A percentile compares a stretch with the other conserved stretches of the same genome.
phyloP scores from a whole-genome alignment of 768 basidiomycete species.

The Boletus subparvulus region DNA sequence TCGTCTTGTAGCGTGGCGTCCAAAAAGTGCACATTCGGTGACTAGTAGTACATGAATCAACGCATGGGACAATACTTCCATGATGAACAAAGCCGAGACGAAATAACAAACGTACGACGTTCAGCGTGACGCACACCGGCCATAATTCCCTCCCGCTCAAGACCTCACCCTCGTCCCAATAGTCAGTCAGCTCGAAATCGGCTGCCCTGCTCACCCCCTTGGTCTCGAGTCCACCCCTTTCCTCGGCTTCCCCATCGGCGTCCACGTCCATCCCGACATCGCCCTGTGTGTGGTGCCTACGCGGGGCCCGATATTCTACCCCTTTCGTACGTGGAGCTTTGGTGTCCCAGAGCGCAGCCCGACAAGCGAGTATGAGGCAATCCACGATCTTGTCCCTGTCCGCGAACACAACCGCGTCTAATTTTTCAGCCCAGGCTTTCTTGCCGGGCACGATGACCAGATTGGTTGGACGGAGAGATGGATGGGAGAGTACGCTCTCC shows the following conservation, averaged over 20 bases:
- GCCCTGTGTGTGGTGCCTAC: slow-evolving; percentile 35
- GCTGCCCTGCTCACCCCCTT: slow-evolving; percentile 47
- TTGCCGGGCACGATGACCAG: slow-evolving; percentile 56
- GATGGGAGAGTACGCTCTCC: slow-evolving; percentile 63
- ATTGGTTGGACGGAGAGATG: slow-evolving; percentile 64
- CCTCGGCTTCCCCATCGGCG: slow-evolving; percentile 23
- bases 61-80: not conserved
- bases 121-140: slow-evolving; percentile 78
- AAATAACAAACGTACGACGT: slow-evolving; percentile 53
- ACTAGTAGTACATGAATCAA: slow-evolving; percentile 34
- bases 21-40: slow-evolving; percentile 61
- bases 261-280: slow-evolving; percentile 55
- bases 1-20: slow-evolving; percentile 77
- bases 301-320: slow-evolving; percentile 61
- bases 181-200: slow-evolving; percentile 86
- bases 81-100: not conserved
- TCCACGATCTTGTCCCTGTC: slow-evolving; percentile 78
- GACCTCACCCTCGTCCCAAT: slow-evolving; percentile 80
- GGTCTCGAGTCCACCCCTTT: slow-evolving; percentile 57
- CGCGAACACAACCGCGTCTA: slow-evolving; percentile 70
- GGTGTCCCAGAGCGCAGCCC: slow-evolving; percentile 79
- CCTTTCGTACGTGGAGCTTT: slow-evolving; percentile 71
- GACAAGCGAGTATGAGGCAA: slow-evolving; percentile 74
- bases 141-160: slow-evolving; percentile 62
- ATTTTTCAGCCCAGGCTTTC: slow-evolving; percentile 73